phyloP scores from a whole-genome alignment of 257 asterid species.

The Solanum megistacrolobum region DNA sequence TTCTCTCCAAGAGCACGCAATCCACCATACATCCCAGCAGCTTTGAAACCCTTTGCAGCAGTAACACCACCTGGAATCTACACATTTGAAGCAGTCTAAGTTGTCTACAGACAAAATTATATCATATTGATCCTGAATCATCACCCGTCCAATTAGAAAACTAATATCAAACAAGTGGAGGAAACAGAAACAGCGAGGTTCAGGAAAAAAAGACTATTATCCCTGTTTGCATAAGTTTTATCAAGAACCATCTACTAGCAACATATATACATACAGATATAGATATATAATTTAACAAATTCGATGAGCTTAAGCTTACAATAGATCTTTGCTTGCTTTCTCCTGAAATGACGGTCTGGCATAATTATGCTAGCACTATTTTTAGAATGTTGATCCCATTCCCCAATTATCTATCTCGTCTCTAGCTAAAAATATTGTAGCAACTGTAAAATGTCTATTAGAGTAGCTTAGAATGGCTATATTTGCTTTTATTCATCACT shows the following conservation, averaged over 20 bases:
- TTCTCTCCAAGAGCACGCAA: conserved; percentile 94
- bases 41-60: conserved; percentile 93
- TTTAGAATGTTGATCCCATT: not conserved
- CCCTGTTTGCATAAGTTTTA: not conserved
- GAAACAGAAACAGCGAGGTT: not conserved
- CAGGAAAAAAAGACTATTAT: not conserved
- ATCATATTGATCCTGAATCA: not conserved
- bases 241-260: not conserved
- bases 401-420: not conserved
- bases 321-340: not conserved
- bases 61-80: conserved; percentile 94
- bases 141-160: not conserved
- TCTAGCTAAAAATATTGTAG: not conserved
- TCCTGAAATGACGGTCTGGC: not conserved
- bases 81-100: conserved; percentile 13
- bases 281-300: not conserved
- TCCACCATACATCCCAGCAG: conserved; percentile 95
- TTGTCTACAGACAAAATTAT: not conserved
- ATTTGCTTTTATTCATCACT: not conserved
- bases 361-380: not conserved
- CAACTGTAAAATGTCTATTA: not conserved
- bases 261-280: not conserved
- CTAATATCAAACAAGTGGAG: not conserved
- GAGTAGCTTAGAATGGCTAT: not conserved
- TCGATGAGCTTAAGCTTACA: not conserved